Percentiles rank a stretch among this genome's conserved stretches.
phyloP scores from a whole-genome alignment of 2,329 filamentous ascomycete genomes.

The Pseudogymnoascus sp. region DNA sequence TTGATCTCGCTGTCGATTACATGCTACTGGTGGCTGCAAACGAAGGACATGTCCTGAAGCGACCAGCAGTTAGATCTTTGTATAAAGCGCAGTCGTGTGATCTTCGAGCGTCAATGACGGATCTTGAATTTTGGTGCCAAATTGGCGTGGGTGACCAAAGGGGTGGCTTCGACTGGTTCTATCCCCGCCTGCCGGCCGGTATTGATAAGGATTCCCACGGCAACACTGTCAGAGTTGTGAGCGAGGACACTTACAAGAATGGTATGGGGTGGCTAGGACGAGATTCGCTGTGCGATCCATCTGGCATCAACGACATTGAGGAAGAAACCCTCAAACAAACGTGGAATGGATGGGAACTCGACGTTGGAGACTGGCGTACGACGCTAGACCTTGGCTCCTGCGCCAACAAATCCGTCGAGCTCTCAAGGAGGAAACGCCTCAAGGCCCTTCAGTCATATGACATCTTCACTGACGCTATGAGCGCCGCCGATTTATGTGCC shows the following conservation, averaged over 20 bases:
- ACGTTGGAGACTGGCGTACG: constrained; percentile 49
- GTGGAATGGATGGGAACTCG: constrained; percentile 60
- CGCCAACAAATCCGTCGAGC: constrained; percentile 25
- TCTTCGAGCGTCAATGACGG: constrained; percentile 69
- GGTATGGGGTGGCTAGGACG: constrained; percentile 72
- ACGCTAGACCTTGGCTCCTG: constrained; percentile 34
- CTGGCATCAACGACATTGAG: constrained; percentile 39
- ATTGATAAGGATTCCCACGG: constrained; percentile 59
- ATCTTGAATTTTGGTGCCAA: constrained; percentile 95
- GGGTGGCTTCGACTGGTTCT: constrained; percentile 84
- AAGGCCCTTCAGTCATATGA: constrained; percentile 43
- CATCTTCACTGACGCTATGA: constrained; percentile 49
- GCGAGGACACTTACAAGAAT: constrained; percentile 64
- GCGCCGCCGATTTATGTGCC: constrained; percentile 53
- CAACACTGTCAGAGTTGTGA: constrained; percentile 66
- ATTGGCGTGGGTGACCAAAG: constrained; percentile 85
- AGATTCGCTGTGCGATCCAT: constrained; percentile 41
- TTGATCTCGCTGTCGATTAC: constrained; percentile 65
- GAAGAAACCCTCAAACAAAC: constrained; percentile 56
- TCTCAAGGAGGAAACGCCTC: constrained; percentile 20
- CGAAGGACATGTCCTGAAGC: constrained; percentile 73
- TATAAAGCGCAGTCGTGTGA: constrained; percentile 63
- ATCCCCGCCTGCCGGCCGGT: constrained; percentile 65
- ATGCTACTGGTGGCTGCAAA: constrained; percentile 74
- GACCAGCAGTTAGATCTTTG: constrained; percentile 58